Evolutionary conservation across 2,329 filamentous ascomycete genomes (phyloP), one percentile per base, ranked within the genome.

Genomic region (Alternaria triticina): DNA sequence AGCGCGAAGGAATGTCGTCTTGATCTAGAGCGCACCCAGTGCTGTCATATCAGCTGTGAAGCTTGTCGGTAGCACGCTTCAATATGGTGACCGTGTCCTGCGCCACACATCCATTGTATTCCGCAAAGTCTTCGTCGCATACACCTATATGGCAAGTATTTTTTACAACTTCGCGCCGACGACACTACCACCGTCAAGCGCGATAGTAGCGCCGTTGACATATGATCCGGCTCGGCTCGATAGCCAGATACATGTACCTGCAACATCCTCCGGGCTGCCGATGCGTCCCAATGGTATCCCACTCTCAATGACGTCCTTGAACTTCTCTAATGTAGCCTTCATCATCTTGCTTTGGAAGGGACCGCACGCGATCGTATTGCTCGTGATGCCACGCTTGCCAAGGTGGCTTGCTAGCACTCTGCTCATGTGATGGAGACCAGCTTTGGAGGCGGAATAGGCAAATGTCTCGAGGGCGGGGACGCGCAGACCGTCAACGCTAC

Each of bases 301-400:
- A 0, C 79, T 81, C 61, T 84, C 83, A 68, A 91, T 89, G 7
- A 77, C 77, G 5, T 87, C 86, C 51, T 85, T 82, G 61, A 85
- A 85, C 30, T 88, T 83, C 59, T 87, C 81, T 70, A 90, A 85
- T 80, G 90, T 92, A 2, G 87, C 85, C 43, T 89, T 90, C 90
- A 92, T 92, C 86, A 92, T 91, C 73, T 89, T 90, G 17, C 89
- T 90, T 67, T 89, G 84, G 64, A 91, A 91, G 4, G 90, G 90
- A 4, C 91, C 91, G 64, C 90, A 92, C 6, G 91, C 91, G 59
- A 93, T 80, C 4, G 88, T 88, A 74, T 93, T 93, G 66, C 84
- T 86, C 25, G 89, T 91, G 62, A 91, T 85, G 57, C 86, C 83
- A 46, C 86, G 73, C 60, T 85, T 86, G 0, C 89, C 89, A 33